Conservation (phyloP, 129 eudicot species). For the Erigeron canadensis region DNA sequence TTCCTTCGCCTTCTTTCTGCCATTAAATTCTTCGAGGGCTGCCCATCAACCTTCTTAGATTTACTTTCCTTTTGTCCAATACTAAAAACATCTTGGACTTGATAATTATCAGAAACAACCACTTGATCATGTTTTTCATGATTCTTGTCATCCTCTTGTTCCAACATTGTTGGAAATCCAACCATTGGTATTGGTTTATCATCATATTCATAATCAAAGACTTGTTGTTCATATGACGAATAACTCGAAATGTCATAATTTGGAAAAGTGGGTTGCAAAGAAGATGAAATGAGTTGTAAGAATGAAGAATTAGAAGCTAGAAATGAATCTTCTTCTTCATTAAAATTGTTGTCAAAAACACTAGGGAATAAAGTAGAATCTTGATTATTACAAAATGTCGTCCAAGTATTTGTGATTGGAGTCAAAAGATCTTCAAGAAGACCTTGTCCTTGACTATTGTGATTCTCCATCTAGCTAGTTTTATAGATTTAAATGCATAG, state of each 20-base stretch:
- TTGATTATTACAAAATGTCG: conserved; percentile 30
- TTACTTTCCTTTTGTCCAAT: conserved; percentile 38
- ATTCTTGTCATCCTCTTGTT: conserved; percentile 26
- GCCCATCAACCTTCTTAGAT: conserved; percentile 46
- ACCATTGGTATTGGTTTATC: conserved; percentile 24
- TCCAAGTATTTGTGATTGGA: conserved; percentile 39
- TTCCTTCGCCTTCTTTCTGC: conserved; percentile 70
- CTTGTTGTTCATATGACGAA: conserved; percentile 36
- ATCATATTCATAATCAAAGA: conserved; percentile 4
- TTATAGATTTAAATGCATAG: not conserved
- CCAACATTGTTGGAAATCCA: conserved; percentile 22
- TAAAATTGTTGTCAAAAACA: conserved; percentile 6
- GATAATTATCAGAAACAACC: conserved; percentile 18
- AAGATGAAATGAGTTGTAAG: conserved; percentile 35
- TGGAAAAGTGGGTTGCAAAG: conserved; percentile 32
- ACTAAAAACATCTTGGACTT: conserved; percentile 14
- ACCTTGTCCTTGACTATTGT: conserved; percentile 31
- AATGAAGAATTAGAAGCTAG: conserved; percentile 30
- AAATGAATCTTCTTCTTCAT: conserved; percentile 23
- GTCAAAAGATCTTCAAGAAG: conserved; percentile 50
- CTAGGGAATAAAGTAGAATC: conserved; percentile 6
- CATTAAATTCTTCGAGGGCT: conserved; percentile 74
- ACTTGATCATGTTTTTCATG: conserved; percentile 20
- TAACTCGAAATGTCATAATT: conserved; percentile 29
- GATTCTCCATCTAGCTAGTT: conserved; percentile 9